Base-by-base conservation (phyloP, 495 filamentous ascomycete genomes). In the Aspergillus baeticus region DNA sequence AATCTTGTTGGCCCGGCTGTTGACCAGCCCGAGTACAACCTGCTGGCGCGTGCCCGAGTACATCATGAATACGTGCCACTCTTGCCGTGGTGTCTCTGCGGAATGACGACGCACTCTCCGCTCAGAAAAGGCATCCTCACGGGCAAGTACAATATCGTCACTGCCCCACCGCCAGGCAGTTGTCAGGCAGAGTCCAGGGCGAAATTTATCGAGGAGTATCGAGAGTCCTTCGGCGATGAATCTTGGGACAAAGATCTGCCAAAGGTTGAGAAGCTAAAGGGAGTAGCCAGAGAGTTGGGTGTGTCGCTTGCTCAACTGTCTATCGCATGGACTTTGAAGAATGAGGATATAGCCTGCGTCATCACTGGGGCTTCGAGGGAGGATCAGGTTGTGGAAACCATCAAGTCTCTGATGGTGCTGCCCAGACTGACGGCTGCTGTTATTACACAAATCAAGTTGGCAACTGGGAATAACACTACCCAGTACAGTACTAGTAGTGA, bases 1-100 rank as follows among this genome's bases (percentile, higher is more conserved):
- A 80, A 84, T 18, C 77, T 96, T 14, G 82, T 96, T 54, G 89
- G 87, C 3, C 91, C 91, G 7, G 65, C 87, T 22, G 85, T 88
- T 69, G 91, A 96, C 68, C 91, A 96, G 76, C 90, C 91, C 22
- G 78, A 85, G 59, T 95, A 95, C 71, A 92, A 91, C 72, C 80
- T 92, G 67, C 75, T 95, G 20, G 72, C 70, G 44, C 84, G 77
- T 10, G 79, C 89, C 63, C 83, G 81, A 52, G 89, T 92, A 20
- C 91, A 95, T 75, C 75, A 78, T 49, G 87, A 94, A 64, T 94
- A 79, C 71, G 77, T 76, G 45, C 81, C 81, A 51, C 68, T 90
- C 31, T 91, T 84, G 58, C 73, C 80, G 31, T 73, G 83, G 14
- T 73, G 77, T 44, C 84, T 87, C 5, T 71, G 87, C 1, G 89